Conservation (phyloP, 1,284 basidiomycete genomes). For the Moniliophthora roreri region DNA sequence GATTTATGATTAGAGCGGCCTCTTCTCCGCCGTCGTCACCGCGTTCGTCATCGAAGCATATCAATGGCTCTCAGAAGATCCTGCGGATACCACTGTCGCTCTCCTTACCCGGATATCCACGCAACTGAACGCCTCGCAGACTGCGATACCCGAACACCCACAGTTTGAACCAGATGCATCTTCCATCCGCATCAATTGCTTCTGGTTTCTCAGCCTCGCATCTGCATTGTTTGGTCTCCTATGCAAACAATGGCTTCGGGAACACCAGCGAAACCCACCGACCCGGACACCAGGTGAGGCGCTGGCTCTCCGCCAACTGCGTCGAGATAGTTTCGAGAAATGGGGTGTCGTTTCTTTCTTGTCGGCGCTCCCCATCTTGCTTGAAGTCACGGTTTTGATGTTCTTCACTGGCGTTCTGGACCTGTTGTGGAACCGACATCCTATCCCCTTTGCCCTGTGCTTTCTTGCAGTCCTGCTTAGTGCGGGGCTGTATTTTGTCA, state of each 20-base stretch:
- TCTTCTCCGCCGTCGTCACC: slow-evolving; percentile 7
- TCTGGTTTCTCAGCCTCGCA: slow-evolving; percentile 1
- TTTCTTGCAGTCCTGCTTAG: neutral
- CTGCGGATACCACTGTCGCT: neutral
- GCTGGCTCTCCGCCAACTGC: neutral
- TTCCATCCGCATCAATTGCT: too few species aligned
- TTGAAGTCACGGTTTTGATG: slow-evolving; percentile 3
- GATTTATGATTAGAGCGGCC: neutral
- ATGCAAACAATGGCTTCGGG: slow-evolving; percentile 15
- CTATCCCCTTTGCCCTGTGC: neutral
- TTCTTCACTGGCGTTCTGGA: slow-evolving; percentile 8
- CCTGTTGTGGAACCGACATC: slow-evolving; percentile 3
- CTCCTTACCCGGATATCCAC: neutral
- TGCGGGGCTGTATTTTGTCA: slow-evolving; percentile 1
- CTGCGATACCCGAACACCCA: too few species aligned
- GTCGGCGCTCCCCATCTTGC: slow-evolving; percentile 1
- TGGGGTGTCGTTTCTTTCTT: neutral
- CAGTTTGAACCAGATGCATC: too few species aligned
- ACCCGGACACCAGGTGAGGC: slow-evolving; percentile 1
- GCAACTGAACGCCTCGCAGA: neutral
- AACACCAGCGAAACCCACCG: slow-evolving; percentile 4
- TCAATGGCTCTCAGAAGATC: slow-evolving; percentile 6
- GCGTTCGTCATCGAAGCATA: slow-evolving; percentile 10
- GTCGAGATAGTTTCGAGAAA: neutral
- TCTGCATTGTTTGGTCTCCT: slow-evolving; percentile 8